Base-by-base conservation (phyloP, 768 basidiomycete genomes). In the Ramaria rubella region DNA sequence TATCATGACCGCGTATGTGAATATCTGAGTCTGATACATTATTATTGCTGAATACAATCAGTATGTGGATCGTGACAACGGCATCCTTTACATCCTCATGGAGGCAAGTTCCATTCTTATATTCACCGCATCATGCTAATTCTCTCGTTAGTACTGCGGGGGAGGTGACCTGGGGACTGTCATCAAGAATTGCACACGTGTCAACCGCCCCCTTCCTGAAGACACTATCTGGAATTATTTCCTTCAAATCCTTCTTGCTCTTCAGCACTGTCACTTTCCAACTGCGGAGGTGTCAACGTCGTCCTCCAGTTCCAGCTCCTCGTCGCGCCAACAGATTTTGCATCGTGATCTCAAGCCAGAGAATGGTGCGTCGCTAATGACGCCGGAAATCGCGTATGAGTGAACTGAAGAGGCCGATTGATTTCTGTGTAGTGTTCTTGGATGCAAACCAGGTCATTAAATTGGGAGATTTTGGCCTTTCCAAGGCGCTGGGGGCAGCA, bases 261-360 rank as follows among this genome's bases (percentile, higher is more conserved):
- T 98, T 34, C 85, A 90, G 59, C 83, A 97, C 65, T 99, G 96
- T 65, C 96, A 99, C 63, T 89, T 90, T 63, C 92, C 94, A 9
- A 74, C 70, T 31, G 77, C 77, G 68, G 83, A 61, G 64, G 68
- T 5, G 62, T 64, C 14, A 64, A 63, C 4, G 63, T 45, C 14
- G 59, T 26, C 14, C 64, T 60, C 8, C 63, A 63, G 27, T 60
- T 63, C 45, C 73, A 75, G n/a, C n/a, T 14, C 55, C 58, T 1
- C 82, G 51, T 71, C 76, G 62, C 73, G 86, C 45, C 76, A 81
- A 8, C 89, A 89, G 63, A 91, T 97, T 60, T 69, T 99, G 56
- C 96, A 99, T 73, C 76, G 96, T 19, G 96, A 98, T 73, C 68
- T 99, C 59, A 99, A 99, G 70, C 96, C 96, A 0, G 96, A 99